A percentile compares a stretch with the other conserved stretches of the same genome.
Evolutionary conservation across 345 rosid species (phyloP).

Genomic region (Lepidium aucheri): DNA sequence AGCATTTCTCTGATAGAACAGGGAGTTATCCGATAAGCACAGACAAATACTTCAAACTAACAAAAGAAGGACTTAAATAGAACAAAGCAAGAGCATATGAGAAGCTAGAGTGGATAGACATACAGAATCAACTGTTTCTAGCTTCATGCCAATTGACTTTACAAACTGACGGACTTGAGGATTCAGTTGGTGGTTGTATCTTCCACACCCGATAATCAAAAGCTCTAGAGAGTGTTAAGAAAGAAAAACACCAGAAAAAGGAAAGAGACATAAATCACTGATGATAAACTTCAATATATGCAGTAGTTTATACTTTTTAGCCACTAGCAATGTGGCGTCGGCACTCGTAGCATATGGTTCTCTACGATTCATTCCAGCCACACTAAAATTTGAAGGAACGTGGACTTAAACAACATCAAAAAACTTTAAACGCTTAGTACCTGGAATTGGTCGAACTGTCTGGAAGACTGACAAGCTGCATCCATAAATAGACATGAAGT

Average conservation of each 20-base stretch:
- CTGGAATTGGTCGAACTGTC: conserved; percentile 66
- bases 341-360: too few relatives aligned
- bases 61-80: not conserved
- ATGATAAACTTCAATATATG: not conserved
- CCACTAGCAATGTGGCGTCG: not conserved
- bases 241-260: not conserved
- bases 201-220: conserved; percentile 70
- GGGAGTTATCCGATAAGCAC: not conserved
- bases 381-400: too few relatives aligned
- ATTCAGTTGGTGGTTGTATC: conserved; percentile 39
- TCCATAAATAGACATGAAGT: not conserved
- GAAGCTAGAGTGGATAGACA: not conserved
- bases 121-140: conserved; percentile 78
- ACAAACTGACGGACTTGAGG: conserved; percentile 49
- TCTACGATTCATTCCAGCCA: too few relatives aligned
- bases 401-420: not conserved
- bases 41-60: too few relatives aligned
- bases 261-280: conserved; percentile 2
- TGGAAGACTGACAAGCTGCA: conserved; percentile 72
- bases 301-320: not conserved
- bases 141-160: conserved; percentile 67
- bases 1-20: conserved; percentile 61
- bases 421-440: conserved; percentile 27
- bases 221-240: conserved; percentile 42
- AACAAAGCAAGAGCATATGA: not conserved